These are phyloP conservation scores for Galerina sulciceps DNA, from an alignment of 768 basidiomycete genomes.

Conservation along the genomic window DNA sequence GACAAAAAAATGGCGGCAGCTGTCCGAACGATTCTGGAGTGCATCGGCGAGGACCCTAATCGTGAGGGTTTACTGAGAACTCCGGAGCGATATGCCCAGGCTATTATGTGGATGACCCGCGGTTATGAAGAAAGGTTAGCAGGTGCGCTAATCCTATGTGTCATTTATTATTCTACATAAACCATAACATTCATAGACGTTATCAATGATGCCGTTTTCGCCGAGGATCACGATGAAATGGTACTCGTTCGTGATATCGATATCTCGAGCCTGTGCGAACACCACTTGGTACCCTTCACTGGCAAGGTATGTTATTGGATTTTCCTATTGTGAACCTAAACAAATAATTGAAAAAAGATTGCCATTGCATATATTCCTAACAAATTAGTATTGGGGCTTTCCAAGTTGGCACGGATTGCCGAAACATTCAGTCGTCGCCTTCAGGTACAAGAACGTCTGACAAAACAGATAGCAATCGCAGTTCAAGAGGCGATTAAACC, in stretches of 20 bases:
- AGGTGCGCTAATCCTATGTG: slow-evolving; percentile 49
- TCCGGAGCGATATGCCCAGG: slow-evolving; percentile 95
- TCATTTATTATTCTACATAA: slow-evolving; percentile 18
- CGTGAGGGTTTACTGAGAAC: slow-evolving; percentile 91
- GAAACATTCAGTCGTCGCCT: slow-evolving; percentile 96
- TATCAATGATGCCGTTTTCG: slow-evolving; percentile 97
- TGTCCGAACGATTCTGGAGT: slow-evolving; percentile 91
- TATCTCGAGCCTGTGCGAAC: slow-evolving; percentile 96
- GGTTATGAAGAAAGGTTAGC: slow-evolving; percentile 96
- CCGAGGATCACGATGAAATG: slow-evolving; percentile 99
- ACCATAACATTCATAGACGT: slow-evolving; percentile 65
- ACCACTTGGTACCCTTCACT: slow-evolving; percentile 97
- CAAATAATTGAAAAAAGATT: slow-evolving; percentile 56
- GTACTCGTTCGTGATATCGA: slow-evolving; percentile 98
- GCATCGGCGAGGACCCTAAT: slow-evolving; percentile 97
- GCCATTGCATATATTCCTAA: slow-evolving; percentile 99
- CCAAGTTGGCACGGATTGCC: slow-evolving; percentile 95
- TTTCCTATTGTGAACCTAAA: slow-evolving; percentile 15
- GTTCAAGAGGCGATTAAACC: slow-evolving; percentile 98
- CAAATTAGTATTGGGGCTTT: slow-evolving; percentile 90
- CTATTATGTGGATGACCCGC: slow-evolving; percentile 98
- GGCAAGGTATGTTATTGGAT: slow-evolving; percentile 69
- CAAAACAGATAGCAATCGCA: slow-evolving; percentile 97
- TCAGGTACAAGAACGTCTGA: slow-evolving; percentile 97
- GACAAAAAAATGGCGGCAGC: slow-evolving; percentile 82